Percentiles rank a stretch among this genome's conserved stretches.
phyloP scores from a whole-genome alignment of 176 grass and related monocot genomes.

The Miscanthus lutarioriparius region DNA sequence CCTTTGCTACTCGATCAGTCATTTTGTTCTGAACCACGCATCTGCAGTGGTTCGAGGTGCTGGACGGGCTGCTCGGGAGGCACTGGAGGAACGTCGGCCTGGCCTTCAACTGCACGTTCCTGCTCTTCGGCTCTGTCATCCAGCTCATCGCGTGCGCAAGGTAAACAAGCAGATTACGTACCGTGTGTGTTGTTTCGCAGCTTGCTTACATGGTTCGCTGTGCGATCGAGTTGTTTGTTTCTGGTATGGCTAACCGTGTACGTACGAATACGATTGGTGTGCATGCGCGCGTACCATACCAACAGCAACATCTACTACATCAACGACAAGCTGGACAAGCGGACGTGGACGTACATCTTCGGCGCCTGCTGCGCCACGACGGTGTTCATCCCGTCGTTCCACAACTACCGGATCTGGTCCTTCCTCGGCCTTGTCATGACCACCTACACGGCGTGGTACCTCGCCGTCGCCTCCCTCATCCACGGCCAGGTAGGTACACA shows the following conservation, averaged over 20 bases:
- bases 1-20: background rate
- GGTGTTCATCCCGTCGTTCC: conserved; percentile 99
- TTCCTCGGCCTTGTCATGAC: conserved; percentile 98
- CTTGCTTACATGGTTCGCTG: no score
- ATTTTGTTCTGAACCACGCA: background rate
- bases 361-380: conserved; percentile 97
- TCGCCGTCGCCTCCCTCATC: conserved; percentile 84
- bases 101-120: conserved; percentile 98
- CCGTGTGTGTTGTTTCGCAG: no score
- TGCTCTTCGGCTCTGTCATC: conserved; percentile 99
- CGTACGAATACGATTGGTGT: no score
- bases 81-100: conserved; percentile 98
- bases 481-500: conserved; percentile 71
- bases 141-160: conserved; percentile 98
- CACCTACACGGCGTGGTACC: conserved; percentile 98
- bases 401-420: conserved; percentile 99
- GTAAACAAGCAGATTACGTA: conserved; percentile 24
- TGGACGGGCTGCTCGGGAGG: conserved; percentile 89
- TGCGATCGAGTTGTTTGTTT: background rate
- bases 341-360: conserved; percentile 99
- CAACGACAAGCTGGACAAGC: conserved; percentile 98
- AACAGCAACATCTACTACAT: conserved; percentile 99
- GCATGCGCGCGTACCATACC: no score
- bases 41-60: conserved; percentile 94
- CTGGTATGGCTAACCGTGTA: background rate